Base-by-base conservation (phyloP, 257 asterid species). In the Nicotiana noctiflora region DNA sequence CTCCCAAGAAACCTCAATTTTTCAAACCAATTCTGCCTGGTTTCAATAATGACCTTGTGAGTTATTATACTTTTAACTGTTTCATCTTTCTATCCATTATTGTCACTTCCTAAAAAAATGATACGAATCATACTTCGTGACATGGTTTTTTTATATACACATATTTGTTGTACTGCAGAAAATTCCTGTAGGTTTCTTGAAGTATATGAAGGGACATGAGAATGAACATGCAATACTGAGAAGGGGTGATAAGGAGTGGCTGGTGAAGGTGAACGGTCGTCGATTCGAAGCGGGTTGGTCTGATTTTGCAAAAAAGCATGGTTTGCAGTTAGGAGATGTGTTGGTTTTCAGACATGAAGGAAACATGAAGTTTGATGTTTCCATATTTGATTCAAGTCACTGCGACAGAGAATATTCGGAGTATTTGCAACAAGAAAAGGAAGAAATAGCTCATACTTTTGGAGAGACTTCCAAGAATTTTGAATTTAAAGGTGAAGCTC, bases 1-100 rank as follows among this genome's bases (percentile, higher is more conserved):
- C 76, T 19, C 75, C 82, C 13, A 68, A 44, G 29, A 82, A 78
- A 5, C 76, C 85, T 66, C 85, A 82, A 46, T 82, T 82, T 81
- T 67, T 82, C 55, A 53, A 77, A 21, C 82, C 80, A 2, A 13
- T 82, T 31, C 29, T 55, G 32, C 82, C 79, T 25, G 85, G 85
- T 6, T 82, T 56, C 79, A 56, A 77, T 19, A 9, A 77, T 25
- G 79, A 74, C n/a, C 23, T 82, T 3, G 80, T 76, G 2, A 56
- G 75, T 66, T 32, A 17, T 27, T 51, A 63, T 65, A 29, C 23
- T 7, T 65, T 31, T 3, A 67, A 15, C 31, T 31, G 0, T 65
- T 65, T 31, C 74, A 65, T 3, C 12, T 65, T 13, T 65, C 23
- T 7, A 14, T 3, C 1, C 2, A 27, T 27, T 27, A 27, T 6